Percentiles rank a stretch among this genome's conserved stretches.
phyloP scores from a whole-genome alignment of 2,329 filamentous ascomycete species.

The Alternaria tenuissima region DNA sequence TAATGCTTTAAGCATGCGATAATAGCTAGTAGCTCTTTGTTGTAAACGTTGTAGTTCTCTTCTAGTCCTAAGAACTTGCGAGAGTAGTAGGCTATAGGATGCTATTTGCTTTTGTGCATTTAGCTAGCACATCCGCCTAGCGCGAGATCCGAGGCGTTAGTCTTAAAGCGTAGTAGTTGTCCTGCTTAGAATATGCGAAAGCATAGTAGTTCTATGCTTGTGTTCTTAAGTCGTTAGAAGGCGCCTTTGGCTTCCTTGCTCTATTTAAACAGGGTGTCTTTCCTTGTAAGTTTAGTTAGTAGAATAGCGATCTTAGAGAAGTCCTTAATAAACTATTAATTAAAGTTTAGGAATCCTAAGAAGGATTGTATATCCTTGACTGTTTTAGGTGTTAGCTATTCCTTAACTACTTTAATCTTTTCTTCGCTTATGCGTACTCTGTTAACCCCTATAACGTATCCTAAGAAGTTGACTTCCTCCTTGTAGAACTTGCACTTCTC shows the following conservation, averaged over 20 bases:
- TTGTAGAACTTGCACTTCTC: no score
- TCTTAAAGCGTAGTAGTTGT: constrained; percentile 25
- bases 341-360: constrained; percentile 46
- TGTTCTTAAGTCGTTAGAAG: constrained; percentile 20
- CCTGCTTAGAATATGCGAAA: constrained; percentile 22
- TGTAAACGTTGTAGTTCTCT: constrained; percentile 45
- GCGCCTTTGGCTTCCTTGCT: neutral
- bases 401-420: no score
- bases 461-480: no score
- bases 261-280: neutral
- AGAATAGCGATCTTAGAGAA: constrained; percentile 6
- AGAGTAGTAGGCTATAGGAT: constrained; percentile 31
- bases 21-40: constrained; percentile 50
- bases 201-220: constrained; percentile 24
- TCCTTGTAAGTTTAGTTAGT: constrained; percentile 10
- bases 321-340: constrained; percentile 37
- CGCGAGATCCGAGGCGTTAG: constrained; percentile 26
- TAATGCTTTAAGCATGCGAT: constrained; percentile 36
- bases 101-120: constrained; percentile 5
- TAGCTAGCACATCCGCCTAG: neutral
- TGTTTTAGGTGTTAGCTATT: neutral
- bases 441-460: no score
- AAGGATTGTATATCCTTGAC: constrained; percentile 34
- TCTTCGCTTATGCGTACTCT: no score
- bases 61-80: constrained; percentile 31